phyloP scores from a whole-genome alignment of 192 early-diverging fungal species.

The Umbelopsis sp. region DNA sequence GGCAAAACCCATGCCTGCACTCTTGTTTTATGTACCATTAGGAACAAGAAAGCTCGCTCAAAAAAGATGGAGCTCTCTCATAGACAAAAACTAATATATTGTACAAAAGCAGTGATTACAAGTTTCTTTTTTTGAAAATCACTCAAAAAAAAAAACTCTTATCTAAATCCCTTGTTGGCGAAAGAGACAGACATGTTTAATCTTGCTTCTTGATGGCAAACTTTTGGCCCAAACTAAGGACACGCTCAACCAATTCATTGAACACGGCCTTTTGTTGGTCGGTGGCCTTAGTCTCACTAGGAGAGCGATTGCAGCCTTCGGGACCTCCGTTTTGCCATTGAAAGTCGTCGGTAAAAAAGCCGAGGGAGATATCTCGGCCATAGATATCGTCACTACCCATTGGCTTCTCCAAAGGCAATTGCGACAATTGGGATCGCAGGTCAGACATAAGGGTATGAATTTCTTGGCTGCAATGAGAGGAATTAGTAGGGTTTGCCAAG shows the following conservation, averaged over 20 bases:
- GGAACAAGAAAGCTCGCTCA: too few species aligned
- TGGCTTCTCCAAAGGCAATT: conserved; percentile 34
- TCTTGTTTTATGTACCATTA: too few species aligned
- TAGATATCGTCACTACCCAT: conserved; percentile 44
- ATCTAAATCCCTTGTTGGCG: too few species aligned
- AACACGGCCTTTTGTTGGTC: conserved; percentile 37
- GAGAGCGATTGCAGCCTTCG: conserved; percentile 30
- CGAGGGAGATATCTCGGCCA: conserved; percentile 35
- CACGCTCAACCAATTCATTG: conserved; percentile 24
- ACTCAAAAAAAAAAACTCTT: too few species aligned
- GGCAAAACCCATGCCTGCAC: too few species aligned
- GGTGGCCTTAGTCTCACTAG: conserved; percentile 33
- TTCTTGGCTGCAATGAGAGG: conserved; percentile 21
- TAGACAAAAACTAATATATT: background rate
- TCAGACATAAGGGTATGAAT: conserved; percentile 11
- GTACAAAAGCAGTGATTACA: background rate
- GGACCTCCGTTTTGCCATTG: conserved; percentile 46
- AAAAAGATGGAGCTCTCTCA: too few species aligned
- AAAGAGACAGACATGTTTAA: background rate
- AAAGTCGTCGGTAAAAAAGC: conserved; percentile 35
- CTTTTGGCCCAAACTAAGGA: conserved; percentile 24
- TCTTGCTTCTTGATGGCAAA: conserved; percentile 27
- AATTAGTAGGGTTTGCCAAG: background rate
- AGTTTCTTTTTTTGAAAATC: too few species aligned
- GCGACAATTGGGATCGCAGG: conserved; percentile 13